These are phyloP conservation scores for Mrakia hoshinonis DNA, from an alignment of 768 basidiomycete genomes.

Conservation along the genomic window DNA sequence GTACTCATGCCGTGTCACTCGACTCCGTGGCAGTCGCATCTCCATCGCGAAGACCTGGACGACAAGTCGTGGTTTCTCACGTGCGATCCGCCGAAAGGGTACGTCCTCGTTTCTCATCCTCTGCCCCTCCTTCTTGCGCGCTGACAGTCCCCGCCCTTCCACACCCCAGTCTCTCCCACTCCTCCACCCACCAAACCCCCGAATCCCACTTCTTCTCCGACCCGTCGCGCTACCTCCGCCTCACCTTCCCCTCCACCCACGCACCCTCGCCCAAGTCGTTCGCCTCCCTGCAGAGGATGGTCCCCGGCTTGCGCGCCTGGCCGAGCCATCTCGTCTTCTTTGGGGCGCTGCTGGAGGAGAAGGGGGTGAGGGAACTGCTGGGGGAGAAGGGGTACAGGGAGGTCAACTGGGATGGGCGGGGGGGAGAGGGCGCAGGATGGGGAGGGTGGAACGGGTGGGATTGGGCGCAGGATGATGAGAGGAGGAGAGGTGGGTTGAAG, in stretches of 20 bases:
- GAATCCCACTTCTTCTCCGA: constrained; percentile 60
- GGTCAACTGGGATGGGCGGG: constrained; percentile 53
- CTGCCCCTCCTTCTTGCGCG: constrained; percentile 10
- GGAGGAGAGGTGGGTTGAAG: constrained; percentile 56
- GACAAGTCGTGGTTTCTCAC: constrained; percentile 68
- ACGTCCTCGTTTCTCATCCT: constrained; percentile 39
- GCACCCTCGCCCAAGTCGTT: constrained; percentile 33
- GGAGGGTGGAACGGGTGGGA: constrained; percentile 53
- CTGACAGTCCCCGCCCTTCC: background rate
- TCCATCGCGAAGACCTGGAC: constrained; percentile 63
- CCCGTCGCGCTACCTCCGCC: constrained; percentile 57
- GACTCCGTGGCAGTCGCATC: constrained; percentile 78
- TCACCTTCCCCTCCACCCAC: constrained; percentile 55
- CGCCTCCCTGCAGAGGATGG: background rate
- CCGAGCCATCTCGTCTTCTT: constrained; percentile 76
- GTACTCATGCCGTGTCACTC: constrained; percentile 96
- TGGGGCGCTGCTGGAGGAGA: constrained; percentile 54
- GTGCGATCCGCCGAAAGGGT: constrained; percentile 88
- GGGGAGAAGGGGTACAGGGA: constrained; percentile 54
- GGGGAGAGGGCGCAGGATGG: constrained; percentile 60
- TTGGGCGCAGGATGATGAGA: constrained; percentile 58
- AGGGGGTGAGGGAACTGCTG: constrained; percentile 41
- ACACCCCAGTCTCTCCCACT: constrained; percentile 1
- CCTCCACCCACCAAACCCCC: constrained; percentile 44
- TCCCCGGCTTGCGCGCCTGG: constrained; percentile 53